These are phyloP conservation scores for Aureobasidium sp. DNA, from an alignment of 2,329 filamentous ascomycete species.

Conservation along the genomic window DNA sequence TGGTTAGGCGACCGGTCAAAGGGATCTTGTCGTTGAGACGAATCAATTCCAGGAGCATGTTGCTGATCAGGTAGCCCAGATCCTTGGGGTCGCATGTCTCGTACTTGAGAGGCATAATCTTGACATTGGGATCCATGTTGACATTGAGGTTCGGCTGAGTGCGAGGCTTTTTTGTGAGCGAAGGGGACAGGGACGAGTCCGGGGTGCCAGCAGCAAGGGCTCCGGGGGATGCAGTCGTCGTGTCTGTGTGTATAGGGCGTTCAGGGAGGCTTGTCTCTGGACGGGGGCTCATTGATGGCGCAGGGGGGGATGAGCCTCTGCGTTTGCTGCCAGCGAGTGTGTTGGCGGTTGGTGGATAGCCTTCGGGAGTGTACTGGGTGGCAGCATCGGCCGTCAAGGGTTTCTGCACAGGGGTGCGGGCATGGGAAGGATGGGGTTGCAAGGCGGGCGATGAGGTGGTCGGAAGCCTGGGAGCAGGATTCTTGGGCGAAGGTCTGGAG, in stretches of 20 bases:
- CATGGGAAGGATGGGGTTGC: slow-evolving; percentile 1
- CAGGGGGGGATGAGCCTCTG: slow-evolving; percentile 28
- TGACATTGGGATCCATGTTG: slow-evolving; percentile 35
- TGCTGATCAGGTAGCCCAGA: slow-evolving; percentile 80
- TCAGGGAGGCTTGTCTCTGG: slow-evolving; percentile 14
- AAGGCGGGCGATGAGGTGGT: slow-evolving; percentile 4
- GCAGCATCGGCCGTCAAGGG: slow-evolving; percentile 36
- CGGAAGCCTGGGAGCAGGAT: background rate
- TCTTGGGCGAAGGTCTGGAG: background rate
- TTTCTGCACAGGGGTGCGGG: slow-evolving; percentile 11
- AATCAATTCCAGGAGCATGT: slow-evolving; percentile 94
- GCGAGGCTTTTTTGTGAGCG: slow-evolving; percentile 6
- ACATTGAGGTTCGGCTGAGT: slow-evolving; percentile 30
- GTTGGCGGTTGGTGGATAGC: slow-evolving; percentile 35
- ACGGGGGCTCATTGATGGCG: slow-evolving; percentile 19
- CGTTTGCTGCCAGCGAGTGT: slow-evolving; percentile 13
- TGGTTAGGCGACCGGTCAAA: slow-evolving; percentile 76
- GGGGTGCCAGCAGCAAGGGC: background rate
- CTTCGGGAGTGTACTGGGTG: slow-evolving; percentile 48
- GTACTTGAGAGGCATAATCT: slow-evolving; percentile 64
- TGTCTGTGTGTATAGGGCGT: background rate
- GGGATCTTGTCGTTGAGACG: slow-evolving; percentile 85
- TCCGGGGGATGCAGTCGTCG: background rate
- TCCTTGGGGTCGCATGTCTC: slow-evolving; percentile 76
- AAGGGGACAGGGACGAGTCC: background rate